Evolutionary conservation across 768 basidiomycete species (phyloP), one percentile per base, ranked within the genome.

Genomic region (Mycena vitilis): DNA sequence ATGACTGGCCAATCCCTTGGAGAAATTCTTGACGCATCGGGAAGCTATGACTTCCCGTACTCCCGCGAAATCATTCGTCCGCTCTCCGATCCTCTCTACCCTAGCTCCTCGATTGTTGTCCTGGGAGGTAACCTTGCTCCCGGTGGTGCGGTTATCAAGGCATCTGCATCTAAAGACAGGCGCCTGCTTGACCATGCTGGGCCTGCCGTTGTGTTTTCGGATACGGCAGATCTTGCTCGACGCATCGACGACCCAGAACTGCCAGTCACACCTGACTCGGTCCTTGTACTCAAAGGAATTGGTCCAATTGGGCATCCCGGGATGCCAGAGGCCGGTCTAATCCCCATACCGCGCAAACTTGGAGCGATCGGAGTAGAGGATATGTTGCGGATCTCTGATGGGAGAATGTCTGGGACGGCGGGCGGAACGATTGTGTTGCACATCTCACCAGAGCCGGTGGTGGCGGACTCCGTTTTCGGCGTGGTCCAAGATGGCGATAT

Each of bases 1-100:
- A 88, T 91, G 61, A 91, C 90, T 20, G 90, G 91, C 49, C 88
- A 86, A 79, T 90, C 90, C 7, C 81, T 92, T 37, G 87, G 87
- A 34, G 85, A 91, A 77, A 89, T 91, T 78, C 82, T 91, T 55
- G 83, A 79, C 73, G 87, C 87, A 69, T 88, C 85, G n/a, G 70
- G 78, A 42, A 83, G 84, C 63, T 82, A 88, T 61, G 78, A 83
- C 53, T 87, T 88, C 66, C 79, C 78, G 18, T 74, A 73, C 63
- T 78, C 69, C 20, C 89, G 89, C 74, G 84, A 89, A 67, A 81
- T 92, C 73, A 84, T 92, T 56, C 81, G 79, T 68, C 83, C 80
- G 59, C 78, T 90, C 25, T 79, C 82, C 37, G 80, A 89, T 73
- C 88, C 90, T 6, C 86, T 92, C 78, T 91, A 91, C 74, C 70